phyloP scores from a whole-genome alignment of 345 rosid genomes.

The Hypericum perforatum region DNA sequence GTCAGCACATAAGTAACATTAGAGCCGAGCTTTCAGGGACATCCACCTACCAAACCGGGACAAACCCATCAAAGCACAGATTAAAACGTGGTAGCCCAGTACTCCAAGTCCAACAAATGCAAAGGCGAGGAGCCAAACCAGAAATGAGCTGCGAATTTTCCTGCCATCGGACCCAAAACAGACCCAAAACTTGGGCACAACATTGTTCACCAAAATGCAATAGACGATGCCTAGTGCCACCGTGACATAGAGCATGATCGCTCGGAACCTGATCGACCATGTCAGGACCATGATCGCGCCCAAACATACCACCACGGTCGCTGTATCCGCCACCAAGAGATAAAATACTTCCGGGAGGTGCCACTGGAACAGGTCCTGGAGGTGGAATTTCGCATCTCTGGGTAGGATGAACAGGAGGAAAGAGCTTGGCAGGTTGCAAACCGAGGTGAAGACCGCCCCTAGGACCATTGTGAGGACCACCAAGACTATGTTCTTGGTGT shows the following conservation, averaged over 20 bases:
- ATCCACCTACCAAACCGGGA: no score
- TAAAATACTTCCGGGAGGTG: neutral
- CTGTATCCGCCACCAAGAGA: neutral
- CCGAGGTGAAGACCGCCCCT: slow-evolving; percentile 1
- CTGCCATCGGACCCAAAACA: neutral
- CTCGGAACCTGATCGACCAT: neutral
- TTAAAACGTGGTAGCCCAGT: no score
- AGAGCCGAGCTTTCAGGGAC: no score
- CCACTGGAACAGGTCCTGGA: no score
- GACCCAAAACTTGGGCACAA: neutral
- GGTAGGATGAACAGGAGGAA: neutral
- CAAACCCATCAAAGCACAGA: no score
- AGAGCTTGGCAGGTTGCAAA: neutral
- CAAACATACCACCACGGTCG: neutral
- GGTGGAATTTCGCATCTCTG: no score
- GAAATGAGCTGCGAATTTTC: neutral
- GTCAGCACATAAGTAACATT: no score
- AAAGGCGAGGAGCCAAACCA: neutral
- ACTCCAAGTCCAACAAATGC: no score
- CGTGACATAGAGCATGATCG: neutral
- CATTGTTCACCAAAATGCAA: neutral
- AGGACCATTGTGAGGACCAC: slow-evolving; percentile 5
- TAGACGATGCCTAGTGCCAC: neutral
- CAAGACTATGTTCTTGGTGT: slow-evolving; percentile 9
- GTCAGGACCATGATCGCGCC: neutral